Evolutionary conservation across 169 alveolate species (phyloP), one percentile per base, ranked within the genome.

Genomic region (Condylostoma magnum): DNA sequence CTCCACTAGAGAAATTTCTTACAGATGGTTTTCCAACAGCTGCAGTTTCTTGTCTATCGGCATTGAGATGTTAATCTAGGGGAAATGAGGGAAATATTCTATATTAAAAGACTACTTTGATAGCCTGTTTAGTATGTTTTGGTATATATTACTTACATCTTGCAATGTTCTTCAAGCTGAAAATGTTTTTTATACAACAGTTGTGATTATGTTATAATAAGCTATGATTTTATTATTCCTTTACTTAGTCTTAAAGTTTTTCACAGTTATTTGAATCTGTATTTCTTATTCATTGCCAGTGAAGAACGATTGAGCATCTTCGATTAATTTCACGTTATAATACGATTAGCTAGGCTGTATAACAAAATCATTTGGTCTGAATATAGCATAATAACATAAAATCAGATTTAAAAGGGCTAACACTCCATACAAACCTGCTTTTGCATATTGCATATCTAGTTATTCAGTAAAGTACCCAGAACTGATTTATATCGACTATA

Each of bases 61-160:
- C 10, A 18, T 30, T 25, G 34, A 10, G 33, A 18, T 66, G 18
- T 15, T 12, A 12, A 27, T 31, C 27, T 3, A 47, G 18, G 6
- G 65, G 65, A 5, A 66, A 66, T 15, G 44, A 27, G 50, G 76
- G 76, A 27, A 66, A 66, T 10, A 22, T 50, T 20, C 30, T 12
- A 33, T 44, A 44, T 27, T 38, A 52, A 66, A 66, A 66, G n/a
- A 18, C 51, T 22, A 31, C 65, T 27, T 25, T 18, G 72, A 43
- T 20, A 38, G 44, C 12, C 58, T 60, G 25, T 37, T 37, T 18
- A 53, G n/a, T 12, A 60, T 12, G 4, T 20, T 22, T 27, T 43
- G 37, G 31, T 60, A 30, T 3, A 60, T 12, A 10, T 37, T 10
- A 28, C 44, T 56, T 5, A 60, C 37, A 4, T 60, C 72, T 22